Base-by-base conservation (phyloP, 2,329 filamentous ascomycete species). In the Fragosphaeria purpurea region DNA sequence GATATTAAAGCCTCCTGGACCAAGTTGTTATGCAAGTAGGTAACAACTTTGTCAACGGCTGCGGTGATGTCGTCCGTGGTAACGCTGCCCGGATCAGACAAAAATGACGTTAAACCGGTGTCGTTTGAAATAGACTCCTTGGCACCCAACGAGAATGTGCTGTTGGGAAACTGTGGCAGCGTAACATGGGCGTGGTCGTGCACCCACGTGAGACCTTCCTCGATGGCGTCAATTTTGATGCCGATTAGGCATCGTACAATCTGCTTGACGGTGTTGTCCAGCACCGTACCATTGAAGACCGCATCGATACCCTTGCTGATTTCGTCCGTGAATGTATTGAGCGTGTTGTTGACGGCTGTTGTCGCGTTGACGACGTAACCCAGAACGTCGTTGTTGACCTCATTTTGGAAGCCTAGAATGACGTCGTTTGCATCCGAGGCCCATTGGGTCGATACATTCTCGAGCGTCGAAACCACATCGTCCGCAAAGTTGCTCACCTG, bases 131-230 rank as follows among this genome's bases (percentile, higher is more conserved):
- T 68, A 39, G 76, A 77, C 44, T 76, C 73, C 35, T 80, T 71
- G 50, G 90, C 86, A 41, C 90, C 89, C 48, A 83, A 70, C 52
- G 87, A 91, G 69, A 97, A 95, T 1, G 86, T 86, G 63, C 95
- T 77, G 59, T 87, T 84, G 32, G 80, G 74, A 54, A 97, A 82
- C 48, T 79, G 68, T 0, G 93, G 93, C 59, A 98, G 85, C 53
- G 80, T 72, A 59, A 98, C 77, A 55, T 93, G 79, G 4, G 93
- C 88, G 63, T 97, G 73, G 58, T 97, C 84, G 60, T 86, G 80
- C 9, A 95, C 86, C 91, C 91, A 98, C 1, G 87, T 95, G n/a
- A 97, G 75, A 10, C 86, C 93, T 62, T 86, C 84, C 65, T 97
- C 81, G 57, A 98, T 80, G 30, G 82, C 79, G 57, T 86, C 81